Percentiles rank a stretch among this genome's conserved stretches.
phyloP scores from a whole-genome alignment of 305 asterid genomes.

The Fraxinus angustifolia region DNA sequence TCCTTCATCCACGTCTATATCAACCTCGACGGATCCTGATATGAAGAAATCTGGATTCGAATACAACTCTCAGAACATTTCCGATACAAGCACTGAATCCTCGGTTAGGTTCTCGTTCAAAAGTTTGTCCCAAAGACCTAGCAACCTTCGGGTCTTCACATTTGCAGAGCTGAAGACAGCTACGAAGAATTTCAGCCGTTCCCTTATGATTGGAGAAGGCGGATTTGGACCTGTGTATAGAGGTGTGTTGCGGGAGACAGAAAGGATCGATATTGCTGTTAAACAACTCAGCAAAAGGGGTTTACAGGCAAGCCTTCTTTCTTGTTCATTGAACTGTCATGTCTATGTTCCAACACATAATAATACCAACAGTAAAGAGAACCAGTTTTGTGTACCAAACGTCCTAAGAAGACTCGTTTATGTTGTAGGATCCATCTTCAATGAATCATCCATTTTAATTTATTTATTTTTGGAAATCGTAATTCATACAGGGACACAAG shows the following conservation, averaged over 20 bases:
- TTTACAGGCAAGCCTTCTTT: slow-evolving; percentile 59
- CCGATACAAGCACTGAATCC: slow-evolving; percentile 66
- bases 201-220: slow-evolving; percentile 88
- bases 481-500: slow-evolving; percentile 64
- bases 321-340: neutral
- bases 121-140: slow-evolving; percentile 50
- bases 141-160: slow-evolving; percentile 55
- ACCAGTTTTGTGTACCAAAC: neutral
- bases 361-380: neutral
- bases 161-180: slow-evolving; percentile 65
- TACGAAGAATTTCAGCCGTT: slow-evolving; percentile 67
- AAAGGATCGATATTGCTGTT: slow-evolving; percentile 62
- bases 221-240: slow-evolving; percentile 84
- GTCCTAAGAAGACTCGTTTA: neutral
- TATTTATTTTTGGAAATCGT: neutral
- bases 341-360: neutral
- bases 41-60: slow-evolving; percentile 52
- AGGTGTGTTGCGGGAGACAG: slow-evolving; percentile 46
- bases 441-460: neutral
- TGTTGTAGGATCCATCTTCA: neutral
- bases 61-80: slow-evolving; percentile 46
- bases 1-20: slow-evolving; percentile 43
- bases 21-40: slow-evolving; percentile 40
- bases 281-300: slow-evolving; percentile 92
- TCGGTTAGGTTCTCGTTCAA: slow-evolving; percentile 50